phyloP scores from a whole-genome alignment of 1,284 basidiomycete species.

The Ceratobasidium theobromae region DNA sequence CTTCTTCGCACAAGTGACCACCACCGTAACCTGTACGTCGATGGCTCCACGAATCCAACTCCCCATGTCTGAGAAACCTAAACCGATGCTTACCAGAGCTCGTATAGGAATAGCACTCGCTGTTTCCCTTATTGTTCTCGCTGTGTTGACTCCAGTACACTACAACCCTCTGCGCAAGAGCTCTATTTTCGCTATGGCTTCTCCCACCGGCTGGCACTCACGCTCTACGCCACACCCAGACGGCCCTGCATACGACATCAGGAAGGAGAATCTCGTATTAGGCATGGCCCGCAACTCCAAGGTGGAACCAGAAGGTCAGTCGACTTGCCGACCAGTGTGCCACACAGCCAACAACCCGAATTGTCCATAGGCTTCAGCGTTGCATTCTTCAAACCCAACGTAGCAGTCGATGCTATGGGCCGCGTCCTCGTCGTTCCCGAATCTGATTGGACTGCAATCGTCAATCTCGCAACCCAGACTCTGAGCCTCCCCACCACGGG shows the following conservation, averaged over 20 bases:
- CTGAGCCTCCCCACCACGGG: constrained; percentile 43
- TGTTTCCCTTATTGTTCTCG: background rate
- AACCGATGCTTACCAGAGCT: no score
- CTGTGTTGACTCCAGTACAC: background rate
- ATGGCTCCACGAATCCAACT: no score
- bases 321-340: background rate
- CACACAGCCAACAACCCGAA: background rate
- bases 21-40: no score
- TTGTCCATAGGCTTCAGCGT: constrained; percentile 44
- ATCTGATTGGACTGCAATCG: constrained; percentile 45
- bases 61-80: no score
- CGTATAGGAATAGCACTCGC: no score
- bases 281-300: constrained; percentile 8
- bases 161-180: background rate
- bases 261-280: constrained; percentile 24
- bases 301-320: constrained; percentile 22
- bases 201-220: constrained; percentile 24
- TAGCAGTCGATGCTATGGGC: constrained; percentile 50
- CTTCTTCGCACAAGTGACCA: no score
- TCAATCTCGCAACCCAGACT: constrained; percentile 42
- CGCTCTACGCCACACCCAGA: constrained; percentile 20
- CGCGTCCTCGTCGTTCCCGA: constrained; percentile 43
- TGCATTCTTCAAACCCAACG: constrained; percentile 47
- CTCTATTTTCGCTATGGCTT: background rate
- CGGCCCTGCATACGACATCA: constrained; percentile 5